phyloP scores from a whole-genome alignment of 2,329 filamentous ascomycete genomes.

The Tetracladium maxilliforme region DNA sequence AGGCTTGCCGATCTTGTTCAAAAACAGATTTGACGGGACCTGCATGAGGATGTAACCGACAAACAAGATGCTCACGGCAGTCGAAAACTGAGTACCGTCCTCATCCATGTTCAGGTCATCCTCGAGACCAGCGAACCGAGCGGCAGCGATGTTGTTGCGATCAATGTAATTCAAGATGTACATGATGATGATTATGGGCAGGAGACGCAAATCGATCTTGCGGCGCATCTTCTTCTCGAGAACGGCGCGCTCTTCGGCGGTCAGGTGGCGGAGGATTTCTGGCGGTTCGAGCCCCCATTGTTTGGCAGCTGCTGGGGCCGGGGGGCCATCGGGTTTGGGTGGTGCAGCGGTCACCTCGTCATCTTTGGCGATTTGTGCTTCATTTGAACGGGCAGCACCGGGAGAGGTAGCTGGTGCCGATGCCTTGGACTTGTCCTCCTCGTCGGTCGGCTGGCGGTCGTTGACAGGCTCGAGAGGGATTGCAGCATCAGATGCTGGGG shows the following conservation, averaged over 20 bases:
- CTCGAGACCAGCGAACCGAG: slow-evolving; percentile 32
- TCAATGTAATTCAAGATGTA: slow-evolving; percentile 58
- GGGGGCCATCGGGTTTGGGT: too few species aligned
- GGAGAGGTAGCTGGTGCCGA: too few species aligned
- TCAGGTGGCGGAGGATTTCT: slow-evolving; percentile 24
- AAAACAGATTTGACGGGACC: slow-evolving; percentile 30
- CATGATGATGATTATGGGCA: slow-evolving; percentile 56
- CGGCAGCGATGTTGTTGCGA: slow-evolving; percentile 39
- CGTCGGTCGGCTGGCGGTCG: too few species aligned
- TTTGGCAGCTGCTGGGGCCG: too few species aligned
- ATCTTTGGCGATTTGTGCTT: too few species aligned
- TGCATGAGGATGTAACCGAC: slow-evolving; percentile 23
- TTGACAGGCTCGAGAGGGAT: too few species aligned
- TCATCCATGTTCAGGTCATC: slow-evolving; percentile 22
- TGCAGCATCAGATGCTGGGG: too few species aligned
- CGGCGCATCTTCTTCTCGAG: slow-evolving; percentile 41
- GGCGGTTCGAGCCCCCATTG: slow-evolving; percentile 15
- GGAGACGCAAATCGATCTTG: slow-evolving; percentile 50
- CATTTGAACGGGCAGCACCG: too few species aligned
- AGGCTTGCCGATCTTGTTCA: slow-evolving; percentile 32
- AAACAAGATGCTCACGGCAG: slow-evolving; percentile 22
- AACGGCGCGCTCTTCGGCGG: slow-evolving; percentile 29
- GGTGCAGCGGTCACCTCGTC: too few species aligned
- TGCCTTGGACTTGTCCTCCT: too few species aligned
- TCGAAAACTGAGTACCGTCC: slow-evolving; percentile 12